Evolutionary conservation across 345 rosid species (phyloP).

Genomic region (Excoecaria cochinchinensis): DNA sequence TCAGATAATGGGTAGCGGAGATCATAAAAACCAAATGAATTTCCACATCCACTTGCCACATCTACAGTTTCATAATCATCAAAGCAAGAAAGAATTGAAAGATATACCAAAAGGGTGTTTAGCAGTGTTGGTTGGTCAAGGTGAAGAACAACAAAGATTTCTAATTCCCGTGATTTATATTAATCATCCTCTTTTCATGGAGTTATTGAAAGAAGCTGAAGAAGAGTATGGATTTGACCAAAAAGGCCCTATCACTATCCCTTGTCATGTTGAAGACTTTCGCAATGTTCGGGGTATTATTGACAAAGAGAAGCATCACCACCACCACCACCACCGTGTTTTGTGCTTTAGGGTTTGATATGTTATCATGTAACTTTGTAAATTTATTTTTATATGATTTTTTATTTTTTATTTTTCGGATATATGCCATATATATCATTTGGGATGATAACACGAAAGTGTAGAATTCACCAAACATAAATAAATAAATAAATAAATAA

Average conservation of each 20-base stretch:
- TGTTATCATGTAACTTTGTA: constrained; percentile 1
- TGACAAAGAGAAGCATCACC: constrained; percentile 52
- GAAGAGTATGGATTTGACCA: constrained; percentile 36
- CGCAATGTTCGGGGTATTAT: constrained; percentile 38
- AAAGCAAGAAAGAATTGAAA: constrained; percentile 16
- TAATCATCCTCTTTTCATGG: constrained; percentile 32
- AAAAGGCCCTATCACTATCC: constrained; percentile 31
- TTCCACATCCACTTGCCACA: constrained; percentile 24
- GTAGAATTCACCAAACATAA: background rate
- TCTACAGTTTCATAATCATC: constrained; percentile 8
- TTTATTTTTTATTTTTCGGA: background rate
- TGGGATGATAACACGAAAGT: background rate
- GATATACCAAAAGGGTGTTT: constrained; percentile 32
- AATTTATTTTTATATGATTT: background rate
- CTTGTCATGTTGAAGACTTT: constrained; percentile 40
- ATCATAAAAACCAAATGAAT: constrained; percentile 23
- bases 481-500: background rate
- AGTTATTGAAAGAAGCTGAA: constrained; percentile 28
- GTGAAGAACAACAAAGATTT: constrained; percentile 33
- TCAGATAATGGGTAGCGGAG: constrained; percentile 43
- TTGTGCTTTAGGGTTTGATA: constrained; percentile 61
- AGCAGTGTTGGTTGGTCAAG: constrained; percentile 31
- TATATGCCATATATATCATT: background rate
- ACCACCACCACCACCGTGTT: constrained; percentile 39
- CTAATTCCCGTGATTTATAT: constrained; percentile 33